phyloP scores from a whole-genome alignment of 805 yeast genomes.

The Ogataea thermomethanolica region DNA sequence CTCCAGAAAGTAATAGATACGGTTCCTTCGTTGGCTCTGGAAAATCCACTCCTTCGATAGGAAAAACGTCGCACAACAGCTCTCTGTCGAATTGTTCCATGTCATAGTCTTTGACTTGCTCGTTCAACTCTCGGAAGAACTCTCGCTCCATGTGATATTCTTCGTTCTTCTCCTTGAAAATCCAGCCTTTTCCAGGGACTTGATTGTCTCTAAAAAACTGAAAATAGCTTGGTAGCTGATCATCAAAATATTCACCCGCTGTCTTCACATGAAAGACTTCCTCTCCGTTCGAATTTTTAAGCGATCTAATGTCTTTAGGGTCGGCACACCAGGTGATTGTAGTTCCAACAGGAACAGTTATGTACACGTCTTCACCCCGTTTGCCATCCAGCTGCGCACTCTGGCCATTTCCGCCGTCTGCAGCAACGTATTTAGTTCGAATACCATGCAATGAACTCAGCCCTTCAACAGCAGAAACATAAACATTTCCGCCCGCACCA shows the following conservation, averaged over 20 bases:
- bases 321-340: slow-evolving; percentile 80
- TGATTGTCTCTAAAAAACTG: slow-evolving; percentile 65
- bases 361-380: slow-evolving; percentile 70
- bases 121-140: slow-evolving; percentile 62
- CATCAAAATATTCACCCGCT: slow-evolving; percentile 20
- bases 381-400: slow-evolving; percentile 83
- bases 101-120: slow-evolving; percentile 65
- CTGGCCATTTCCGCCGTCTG: slow-evolving; percentile 68
- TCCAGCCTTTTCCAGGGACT: slow-evolving; percentile 81
- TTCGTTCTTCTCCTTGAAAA: slow-evolving; percentile 73
- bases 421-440: slow-evolving; percentile 65
- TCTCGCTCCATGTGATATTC: slow-evolving; percentile 63
- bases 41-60: slow-evolving; percentile 78
- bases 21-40: slow-evolving; percentile 61
- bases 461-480: slow-evolving; percentile 74
- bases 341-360: slow-evolving; percentile 92
- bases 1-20: slow-evolving; percentile 71
- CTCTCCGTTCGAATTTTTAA: slow-evolving; percentile 17
- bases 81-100: slow-evolving; percentile 55
- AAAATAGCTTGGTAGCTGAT: slow-evolving; percentile 37
- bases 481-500: slow-evolving; percentile 86
- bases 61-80: slow-evolving; percentile 62
- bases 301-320: slow-evolving; percentile 43
- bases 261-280: slow-evolving; percentile 29
- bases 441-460: slow-evolving; percentile 68